Conservation (phyloP, 2,329 filamentous ascomycete species). For the Pseudocercospora macadamiae region DNA sequence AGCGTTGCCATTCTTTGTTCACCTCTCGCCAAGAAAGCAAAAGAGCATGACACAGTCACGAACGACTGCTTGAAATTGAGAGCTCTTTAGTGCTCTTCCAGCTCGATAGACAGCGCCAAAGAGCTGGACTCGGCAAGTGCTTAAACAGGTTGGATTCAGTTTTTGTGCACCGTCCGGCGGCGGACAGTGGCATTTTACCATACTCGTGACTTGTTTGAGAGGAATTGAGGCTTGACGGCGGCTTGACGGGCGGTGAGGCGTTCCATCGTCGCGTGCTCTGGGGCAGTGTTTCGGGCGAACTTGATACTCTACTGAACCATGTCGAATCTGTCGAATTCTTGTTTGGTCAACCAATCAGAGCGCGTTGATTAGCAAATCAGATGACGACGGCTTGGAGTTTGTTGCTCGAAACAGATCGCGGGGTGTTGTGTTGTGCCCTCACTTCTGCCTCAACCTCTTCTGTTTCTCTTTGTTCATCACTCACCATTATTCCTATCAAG, state of each 20-base stretch:
- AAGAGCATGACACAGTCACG: too few relatives aligned
- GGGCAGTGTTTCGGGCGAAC: not conserved
- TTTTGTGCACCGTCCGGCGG: not conserved
- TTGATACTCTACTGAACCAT: not conserved
- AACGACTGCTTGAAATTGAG: not conserved
- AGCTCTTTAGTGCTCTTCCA: not conserved
- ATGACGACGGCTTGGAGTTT: not conserved
- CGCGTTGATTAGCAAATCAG: not conserved
- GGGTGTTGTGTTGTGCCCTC: not conserved
- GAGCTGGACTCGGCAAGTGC: not conserved
- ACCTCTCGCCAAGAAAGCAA: too few relatives aligned
- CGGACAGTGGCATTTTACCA: not conserved
- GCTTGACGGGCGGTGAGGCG: too few relatives aligned
- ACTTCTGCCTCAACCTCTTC: not conserved
- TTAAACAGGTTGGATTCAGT: not conserved
- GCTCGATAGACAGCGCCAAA: not conserved
- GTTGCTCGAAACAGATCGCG: not conserved
- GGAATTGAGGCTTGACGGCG: too few relatives aligned
- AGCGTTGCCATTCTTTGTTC: too few relatives aligned
- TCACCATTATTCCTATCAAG: not conserved
- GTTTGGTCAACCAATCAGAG: not conserved
- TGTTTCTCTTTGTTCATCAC: not conserved
- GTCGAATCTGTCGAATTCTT: too few relatives aligned
- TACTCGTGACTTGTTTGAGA: too few relatives aligned
- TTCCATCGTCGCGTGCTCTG: not conserved